Conservation (phyloP, 2,329 filamentous ascomycete genomes). For the Alternaria alternata region DNA sequence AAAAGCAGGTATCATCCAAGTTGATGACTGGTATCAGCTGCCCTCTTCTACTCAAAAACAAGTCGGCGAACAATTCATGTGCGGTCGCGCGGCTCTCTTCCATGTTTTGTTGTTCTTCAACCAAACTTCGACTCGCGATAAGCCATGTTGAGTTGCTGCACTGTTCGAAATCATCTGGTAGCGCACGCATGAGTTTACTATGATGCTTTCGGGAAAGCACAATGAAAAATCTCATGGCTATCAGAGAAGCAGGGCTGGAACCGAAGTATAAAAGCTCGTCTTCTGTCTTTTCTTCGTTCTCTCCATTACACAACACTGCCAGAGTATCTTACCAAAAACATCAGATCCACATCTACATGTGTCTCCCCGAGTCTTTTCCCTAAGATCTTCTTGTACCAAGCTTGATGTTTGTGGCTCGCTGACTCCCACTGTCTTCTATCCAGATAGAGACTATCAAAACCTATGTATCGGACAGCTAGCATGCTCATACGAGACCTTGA, state of each 20-base stretch:
- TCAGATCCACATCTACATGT: background rate
- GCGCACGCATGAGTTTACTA: background rate
- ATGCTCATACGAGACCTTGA: too few relatives aligned
- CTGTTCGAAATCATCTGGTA: background rate
- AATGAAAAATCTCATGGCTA: fast-evolving
- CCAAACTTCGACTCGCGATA: background rate
- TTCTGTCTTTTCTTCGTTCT: fast-evolving
- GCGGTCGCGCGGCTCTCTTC: background rate
- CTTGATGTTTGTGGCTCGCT: background rate
- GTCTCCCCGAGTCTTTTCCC: background rate
- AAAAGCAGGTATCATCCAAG: background rate
- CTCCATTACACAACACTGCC: background rate
- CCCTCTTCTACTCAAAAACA: background rate
- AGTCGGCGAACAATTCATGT: background rate
- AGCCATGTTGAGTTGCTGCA: background rate
- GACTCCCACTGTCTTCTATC: too few relatives aligned
- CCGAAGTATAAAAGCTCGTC: background rate
- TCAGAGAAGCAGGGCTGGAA: background rate
- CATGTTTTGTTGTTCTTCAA: background rate
- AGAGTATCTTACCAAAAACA: background rate
- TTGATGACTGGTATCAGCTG: background rate
- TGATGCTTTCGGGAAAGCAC: background rate
- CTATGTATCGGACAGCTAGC: too few relatives aligned
- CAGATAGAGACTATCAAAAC: too few relatives aligned
- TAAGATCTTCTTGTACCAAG: too few relatives aligned